These are phyloP conservation scores for Stagonosporopsis vannaccii DNA, from an alignment of 2,329 filamentous ascomycete genomes.

Conservation along the genomic window DNA sequence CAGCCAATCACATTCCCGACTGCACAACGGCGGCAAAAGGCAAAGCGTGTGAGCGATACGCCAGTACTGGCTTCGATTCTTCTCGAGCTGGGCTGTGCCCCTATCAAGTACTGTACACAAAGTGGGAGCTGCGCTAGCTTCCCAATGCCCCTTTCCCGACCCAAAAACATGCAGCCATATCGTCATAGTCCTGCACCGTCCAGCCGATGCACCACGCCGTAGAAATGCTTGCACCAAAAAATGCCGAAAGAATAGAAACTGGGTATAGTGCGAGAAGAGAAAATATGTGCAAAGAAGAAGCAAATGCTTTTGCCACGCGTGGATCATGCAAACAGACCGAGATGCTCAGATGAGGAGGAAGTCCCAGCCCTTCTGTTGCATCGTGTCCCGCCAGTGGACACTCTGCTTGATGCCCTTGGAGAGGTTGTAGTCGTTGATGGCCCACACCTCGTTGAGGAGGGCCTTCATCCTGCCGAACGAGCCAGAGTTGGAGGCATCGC, in stretches of 20 bases:
- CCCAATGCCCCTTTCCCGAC: constrained; percentile 30
- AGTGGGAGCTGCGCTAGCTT: constrained; percentile 47
- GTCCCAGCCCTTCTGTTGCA: constrained; percentile 91
- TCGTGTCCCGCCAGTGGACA: constrained; percentile 94
- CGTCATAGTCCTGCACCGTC: constrained; percentile 34
- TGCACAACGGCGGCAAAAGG: constrained; percentile 8
- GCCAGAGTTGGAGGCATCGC: constrained; percentile 79
- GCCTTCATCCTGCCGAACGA: constrained; percentile 84
- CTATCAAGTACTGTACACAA: constrained; percentile 41
- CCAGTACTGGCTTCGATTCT: constrained; percentile 35
- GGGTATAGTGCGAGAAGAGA: constrained; percentile 50
- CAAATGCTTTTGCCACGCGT: constrained; percentile 33
- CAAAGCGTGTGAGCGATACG: constrained; percentile 29
- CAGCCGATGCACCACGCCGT: constrained; percentile 34
- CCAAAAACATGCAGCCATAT: constrained; percentile 12
- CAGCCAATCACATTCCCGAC: constrained; percentile 14
- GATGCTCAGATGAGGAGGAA: constrained; percentile 79
- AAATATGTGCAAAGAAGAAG: constrained; percentile 49
- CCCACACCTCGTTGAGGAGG: constrained; percentile 84
- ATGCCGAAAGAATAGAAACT: constrained; percentile 48
- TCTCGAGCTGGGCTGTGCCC: constrained; percentile 27
- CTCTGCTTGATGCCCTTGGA: constrained; percentile 63
- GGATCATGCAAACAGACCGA: constrained; percentile 35
- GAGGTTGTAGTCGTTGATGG: constrained; percentile 69
- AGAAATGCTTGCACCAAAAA: constrained; percentile 31